phyloP scores from a whole-genome alignment of 2,329 filamentous ascomycete species.

The Cytospora chrysosperma region DNA sequence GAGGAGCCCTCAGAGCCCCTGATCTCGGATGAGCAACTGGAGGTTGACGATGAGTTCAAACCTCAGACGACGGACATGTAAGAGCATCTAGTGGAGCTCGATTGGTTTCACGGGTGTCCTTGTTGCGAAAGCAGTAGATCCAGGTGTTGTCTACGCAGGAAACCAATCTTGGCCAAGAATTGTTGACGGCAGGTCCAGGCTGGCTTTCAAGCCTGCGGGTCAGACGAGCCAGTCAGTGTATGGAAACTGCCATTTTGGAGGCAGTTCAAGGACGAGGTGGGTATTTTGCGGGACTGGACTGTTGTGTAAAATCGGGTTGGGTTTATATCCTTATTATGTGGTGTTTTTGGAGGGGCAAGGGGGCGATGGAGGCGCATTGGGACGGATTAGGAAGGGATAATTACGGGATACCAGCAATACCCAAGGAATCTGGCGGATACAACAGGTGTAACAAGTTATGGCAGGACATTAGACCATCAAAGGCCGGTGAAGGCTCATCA shows the following conservation, averaged over 20 bases:
- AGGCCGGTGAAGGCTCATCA: not conserved
- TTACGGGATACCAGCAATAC: constrained; percentile 15
- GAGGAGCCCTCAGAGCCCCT: constrained; percentile 11
- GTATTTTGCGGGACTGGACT: not conserved
- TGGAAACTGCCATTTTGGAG: not conserved
- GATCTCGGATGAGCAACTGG: constrained; percentile 19
- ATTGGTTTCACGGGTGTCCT: too few relatives aligned
- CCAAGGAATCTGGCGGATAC: constrained; percentile 7
- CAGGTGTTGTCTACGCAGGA: not conserved
- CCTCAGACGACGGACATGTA: not conserved
- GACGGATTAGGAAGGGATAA: not conserved
- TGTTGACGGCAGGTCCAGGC: not conserved
- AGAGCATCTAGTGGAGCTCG: not conserved
- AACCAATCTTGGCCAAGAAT: not conserved
- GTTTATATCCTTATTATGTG: not conserved
- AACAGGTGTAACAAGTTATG: not conserved
- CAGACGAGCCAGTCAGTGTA: not conserved
- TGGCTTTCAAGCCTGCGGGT: not conserved
- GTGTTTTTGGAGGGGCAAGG: not conserved
- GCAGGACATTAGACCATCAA: not conserved
- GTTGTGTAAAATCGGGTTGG: too few relatives aligned
- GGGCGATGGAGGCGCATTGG: not conserved
- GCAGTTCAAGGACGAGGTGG: not conserved
- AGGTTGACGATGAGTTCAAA: constrained; percentile 19
- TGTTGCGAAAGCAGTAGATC: too few relatives aligned